Conservation (phyloP, 345 rosid genomes). For the Sonneratia alba region DNA sequence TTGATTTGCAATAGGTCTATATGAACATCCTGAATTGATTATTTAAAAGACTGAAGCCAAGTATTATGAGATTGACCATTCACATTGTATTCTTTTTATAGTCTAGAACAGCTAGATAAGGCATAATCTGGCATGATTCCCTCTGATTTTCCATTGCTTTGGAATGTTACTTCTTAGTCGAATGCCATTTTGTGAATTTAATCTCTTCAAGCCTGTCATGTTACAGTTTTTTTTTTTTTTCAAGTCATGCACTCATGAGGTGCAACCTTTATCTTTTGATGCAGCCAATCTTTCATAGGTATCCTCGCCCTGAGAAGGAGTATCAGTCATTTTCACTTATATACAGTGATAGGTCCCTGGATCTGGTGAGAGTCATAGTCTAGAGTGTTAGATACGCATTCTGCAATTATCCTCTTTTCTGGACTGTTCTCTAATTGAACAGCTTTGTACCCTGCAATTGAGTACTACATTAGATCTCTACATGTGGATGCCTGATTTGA, state of each 20-base stretch:
- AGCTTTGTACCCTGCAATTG: background rate
- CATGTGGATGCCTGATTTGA: slow-evolving; percentile 11
- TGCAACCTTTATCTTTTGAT: slow-evolving; percentile 12
- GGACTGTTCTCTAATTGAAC: slow-evolving; percentile 6
- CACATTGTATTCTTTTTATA: background rate
- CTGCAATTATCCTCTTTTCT: slow-evolving; percentile 1
- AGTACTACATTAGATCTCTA: background rate
- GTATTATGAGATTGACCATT: background rate
- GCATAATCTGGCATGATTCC: background rate
- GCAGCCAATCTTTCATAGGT: slow-evolving; percentile 95
- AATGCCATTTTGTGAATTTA: no score
- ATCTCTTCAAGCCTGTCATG: background rate
- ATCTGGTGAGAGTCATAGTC: slow-evolving; percentile 51
- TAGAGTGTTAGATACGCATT: background rate
- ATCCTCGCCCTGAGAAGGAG: slow-evolving; percentile 99
- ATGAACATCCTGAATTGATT: no score
- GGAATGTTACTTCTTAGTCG: background rate
- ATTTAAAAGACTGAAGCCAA: background rate
- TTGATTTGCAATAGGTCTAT: no score
- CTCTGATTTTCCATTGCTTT: background rate
- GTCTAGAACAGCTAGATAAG: background rate
- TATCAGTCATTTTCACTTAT: slow-evolving; percentile 96
- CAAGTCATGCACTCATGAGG: background rate
- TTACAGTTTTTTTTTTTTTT: background rate
- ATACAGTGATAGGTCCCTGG: slow-evolving; percentile 87